These are phyloP conservation scores for Euphorbia lathyris DNA, from an alignment of 345 rosid genomes.

Conservation along the genomic window DNA sequence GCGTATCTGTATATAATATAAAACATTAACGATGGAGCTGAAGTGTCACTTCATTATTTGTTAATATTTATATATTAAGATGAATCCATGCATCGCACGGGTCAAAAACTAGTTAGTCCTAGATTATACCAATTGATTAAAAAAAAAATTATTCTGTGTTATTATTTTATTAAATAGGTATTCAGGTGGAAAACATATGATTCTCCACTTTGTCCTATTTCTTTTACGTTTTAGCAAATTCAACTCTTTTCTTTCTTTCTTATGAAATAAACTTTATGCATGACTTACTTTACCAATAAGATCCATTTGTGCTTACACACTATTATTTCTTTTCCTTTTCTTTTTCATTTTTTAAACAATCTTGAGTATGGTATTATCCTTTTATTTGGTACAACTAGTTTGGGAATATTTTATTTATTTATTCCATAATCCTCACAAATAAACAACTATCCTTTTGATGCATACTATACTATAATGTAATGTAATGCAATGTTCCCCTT, in stretches of 20 bases:
- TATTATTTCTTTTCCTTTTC: background rate
- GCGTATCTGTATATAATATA: too few relatives aligned
- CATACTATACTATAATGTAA: too few relatives aligned
- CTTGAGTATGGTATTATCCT: background rate
- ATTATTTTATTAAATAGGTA: too few relatives aligned
- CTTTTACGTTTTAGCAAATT: background rate
- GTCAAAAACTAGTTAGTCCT: too few relatives aligned
- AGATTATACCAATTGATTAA: too few relatives aligned
- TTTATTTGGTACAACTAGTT: background rate
- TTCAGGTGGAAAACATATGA: conserved; percentile 11
- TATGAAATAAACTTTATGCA: background rate
- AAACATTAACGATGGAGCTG: too few relatives aligned
- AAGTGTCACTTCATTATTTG: too few relatives aligned
- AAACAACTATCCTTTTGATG: background rate
- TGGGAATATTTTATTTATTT: background rate
- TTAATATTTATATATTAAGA: too few relatives aligned
- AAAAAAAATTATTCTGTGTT: too few relatives aligned
- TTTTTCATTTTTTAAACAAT: background rate
- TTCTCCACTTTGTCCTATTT: conserved; percentile 9
- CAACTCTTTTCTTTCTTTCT: conserved; percentile 12
- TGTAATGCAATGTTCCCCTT: background rate
- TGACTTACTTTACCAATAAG: background rate
- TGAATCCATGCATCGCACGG: too few relatives aligned
- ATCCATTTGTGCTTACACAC: background rate
- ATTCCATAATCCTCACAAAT: background rate